phyloP scores from a whole-genome alignment of 805 yeast species.

The Candida hungchunana region DNA sequence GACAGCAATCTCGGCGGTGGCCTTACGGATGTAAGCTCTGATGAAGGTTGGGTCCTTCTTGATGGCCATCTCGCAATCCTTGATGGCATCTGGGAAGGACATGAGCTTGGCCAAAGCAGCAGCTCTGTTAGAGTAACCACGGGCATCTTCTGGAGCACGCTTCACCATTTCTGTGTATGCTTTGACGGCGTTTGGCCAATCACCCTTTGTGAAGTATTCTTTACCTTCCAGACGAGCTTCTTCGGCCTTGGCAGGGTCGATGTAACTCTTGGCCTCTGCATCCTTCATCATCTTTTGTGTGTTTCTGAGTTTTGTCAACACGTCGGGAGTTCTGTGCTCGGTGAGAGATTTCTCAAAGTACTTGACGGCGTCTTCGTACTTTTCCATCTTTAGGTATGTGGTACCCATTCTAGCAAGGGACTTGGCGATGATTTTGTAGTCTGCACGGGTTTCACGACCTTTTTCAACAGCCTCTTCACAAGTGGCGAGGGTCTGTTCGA shows the following conservation, averaged over 20 bases:
- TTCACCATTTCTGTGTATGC: conserved; percentile 94
- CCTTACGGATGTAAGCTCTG: conserved; percentile 96
- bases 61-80: conserved; percentile 89
- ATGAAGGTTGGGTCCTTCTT: conserved; percentile 82
- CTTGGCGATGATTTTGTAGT: conserved; percentile 87
- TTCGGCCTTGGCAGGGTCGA: conserved; percentile 91
- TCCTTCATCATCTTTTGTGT: conserved; percentile 83
- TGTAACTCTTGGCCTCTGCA: conserved; percentile 70
- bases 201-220: conserved; percentile 80
- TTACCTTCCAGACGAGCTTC: conserved; percentile 93
- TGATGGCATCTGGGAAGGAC: conserved; percentile 96
- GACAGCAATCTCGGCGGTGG: conserved; percentile 88
- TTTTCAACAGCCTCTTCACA: conserved; percentile 80
- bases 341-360: conserved; percentile 87
- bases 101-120: conserved; percentile 91
- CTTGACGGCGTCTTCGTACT: conserved; percentile 68
- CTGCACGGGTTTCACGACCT: conserved; percentile 87
- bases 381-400: conserved; percentile 69
- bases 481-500: conserved; percentile 76
- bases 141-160: conserved; percentile 94
- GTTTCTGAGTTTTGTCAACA: conserved; percentile 77
- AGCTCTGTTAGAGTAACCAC: conserved; percentile 97
- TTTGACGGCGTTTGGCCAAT: conserved; percentile 95
- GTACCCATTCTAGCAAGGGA: conserved; percentile 91
- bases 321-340: conserved; percentile 96